These are phyloP conservation scores for Terana coerulea DNA, from an alignment of 768 basidiomycete genomes.

Conservation along the genomic window DNA sequence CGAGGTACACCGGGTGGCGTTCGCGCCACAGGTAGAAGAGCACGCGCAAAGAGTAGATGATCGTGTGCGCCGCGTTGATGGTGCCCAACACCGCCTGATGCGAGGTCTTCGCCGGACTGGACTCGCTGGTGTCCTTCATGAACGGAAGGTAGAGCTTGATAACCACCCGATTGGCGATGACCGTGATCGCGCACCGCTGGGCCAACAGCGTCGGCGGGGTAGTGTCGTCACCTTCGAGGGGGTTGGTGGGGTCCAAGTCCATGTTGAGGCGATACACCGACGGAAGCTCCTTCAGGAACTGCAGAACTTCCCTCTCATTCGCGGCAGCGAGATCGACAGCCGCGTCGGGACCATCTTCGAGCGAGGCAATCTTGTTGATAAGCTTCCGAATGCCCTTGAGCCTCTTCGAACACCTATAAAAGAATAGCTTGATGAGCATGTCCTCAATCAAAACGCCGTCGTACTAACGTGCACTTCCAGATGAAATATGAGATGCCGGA, in stretches of 20 bases:
- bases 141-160: constrained; percentile 70
- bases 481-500: constrained; percentile 46
- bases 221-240: constrained; percentile 16
- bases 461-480: constrained; percentile 56
- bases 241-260: constrained; percentile 26
- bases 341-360: constrained; percentile 31
- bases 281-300: constrained; percentile 53
- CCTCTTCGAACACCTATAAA: constrained; percentile 41
- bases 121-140: constrained; percentile 31
- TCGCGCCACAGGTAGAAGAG: constrained; percentile 39
- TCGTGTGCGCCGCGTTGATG: constrained; percentile 61
- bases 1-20: constrained; percentile 43
- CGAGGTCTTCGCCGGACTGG: constrained; percentile 29
- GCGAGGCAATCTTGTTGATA: constrained; percentile 34
- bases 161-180: constrained; percentile 57
- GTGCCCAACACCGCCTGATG: constrained; percentile 55
- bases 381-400: constrained; percentile 59
- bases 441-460: not conserved
- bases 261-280: constrained; percentile 41
- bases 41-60: constrained; percentile 49
- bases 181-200: constrained; percentile 57
- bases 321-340: constrained; percentile 60
- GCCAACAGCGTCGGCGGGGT: constrained; percentile 38
- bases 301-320: constrained; percentile 53
- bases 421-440: not conserved